These are phyloP conservation scores for Fusarium avenaceum DNA, from an alignment of 2,329 filamentous ascomycete genomes.

Conservation along the genomic window DNA sequence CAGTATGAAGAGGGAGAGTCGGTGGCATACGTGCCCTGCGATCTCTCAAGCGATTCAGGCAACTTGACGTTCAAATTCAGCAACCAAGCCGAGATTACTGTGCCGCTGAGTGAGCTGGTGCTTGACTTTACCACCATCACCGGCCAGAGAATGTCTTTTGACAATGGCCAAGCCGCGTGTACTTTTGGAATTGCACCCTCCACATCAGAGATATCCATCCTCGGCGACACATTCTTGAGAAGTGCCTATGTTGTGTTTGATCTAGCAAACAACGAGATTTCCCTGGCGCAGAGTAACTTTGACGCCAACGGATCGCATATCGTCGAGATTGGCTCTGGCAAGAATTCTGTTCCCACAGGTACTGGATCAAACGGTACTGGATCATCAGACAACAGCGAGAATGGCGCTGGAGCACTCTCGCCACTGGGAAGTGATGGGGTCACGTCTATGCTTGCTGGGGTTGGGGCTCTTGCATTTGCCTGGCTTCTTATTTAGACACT, in stretches of 20 bases:
- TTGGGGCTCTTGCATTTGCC: slow-evolving; percentile 34
- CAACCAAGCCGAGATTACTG: slow-evolving; percentile 63
- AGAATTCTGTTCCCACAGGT: slow-evolving; percentile 66
- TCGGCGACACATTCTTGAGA: slow-evolving; percentile 81
- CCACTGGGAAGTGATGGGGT: neutral
- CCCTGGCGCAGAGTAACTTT: slow-evolving; percentile 75
- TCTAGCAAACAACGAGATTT: slow-evolving; percentile 78
- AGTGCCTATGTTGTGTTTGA: slow-evolving; percentile 84
- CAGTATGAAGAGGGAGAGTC: slow-evolving; percentile 66
- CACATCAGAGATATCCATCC: slow-evolving; percentile 66
- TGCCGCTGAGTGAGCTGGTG: slow-evolving; percentile 71
- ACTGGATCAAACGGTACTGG: slow-evolving; percentile 60
- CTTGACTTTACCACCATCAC: slow-evolving; percentile 63
- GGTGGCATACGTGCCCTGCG: slow-evolving; percentile 73
- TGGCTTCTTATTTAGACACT: slow-evolving; percentile 32
- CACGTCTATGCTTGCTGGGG: slow-evolving; percentile 23
- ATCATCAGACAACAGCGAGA: slow-evolving; percentile 14
- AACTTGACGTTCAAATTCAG: slow-evolving; percentile 68
- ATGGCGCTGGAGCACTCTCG: slow-evolving; percentile 25
- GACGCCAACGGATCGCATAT: slow-evolving; percentile 64
- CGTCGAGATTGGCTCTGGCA: slow-evolving; percentile 67
- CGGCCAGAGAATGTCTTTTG: slow-evolving; percentile 64
- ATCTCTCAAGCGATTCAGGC: slow-evolving; percentile 58
- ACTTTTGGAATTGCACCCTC: slow-evolving; percentile 76
- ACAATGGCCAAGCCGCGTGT: slow-evolving; percentile 69